Conservation (phyloP, 805 yeast species). For the Candida montana region DNA sequence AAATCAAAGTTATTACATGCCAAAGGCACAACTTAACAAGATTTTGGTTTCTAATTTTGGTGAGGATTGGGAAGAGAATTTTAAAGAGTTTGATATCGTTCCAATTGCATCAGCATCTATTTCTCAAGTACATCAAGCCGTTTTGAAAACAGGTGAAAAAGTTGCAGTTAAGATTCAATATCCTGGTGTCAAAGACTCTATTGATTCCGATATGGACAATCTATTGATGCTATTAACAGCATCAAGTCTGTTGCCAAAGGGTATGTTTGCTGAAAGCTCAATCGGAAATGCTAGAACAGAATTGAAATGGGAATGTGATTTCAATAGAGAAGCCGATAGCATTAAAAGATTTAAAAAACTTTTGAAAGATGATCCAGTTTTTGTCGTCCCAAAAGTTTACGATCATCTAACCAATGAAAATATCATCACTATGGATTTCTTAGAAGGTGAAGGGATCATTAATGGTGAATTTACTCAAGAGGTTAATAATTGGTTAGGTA, state of each 20-base stretch:
- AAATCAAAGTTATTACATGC: slow-evolving; percentile 96
- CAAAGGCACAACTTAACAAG: slow-evolving; percentile 77
- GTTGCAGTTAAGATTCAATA: slow-evolving; percentile 96
- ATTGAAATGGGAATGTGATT: slow-evolving; percentile 97
- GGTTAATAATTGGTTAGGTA: slow-evolving; percentile 74
- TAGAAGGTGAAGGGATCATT: slow-evolving; percentile 79
- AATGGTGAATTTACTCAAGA: slow-evolving; percentile 73
- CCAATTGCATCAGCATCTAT: slow-evolving; percentile 98
- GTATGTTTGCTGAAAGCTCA: slow-evolving; percentile 85
- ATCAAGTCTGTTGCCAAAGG: slow-evolving; percentile 81
- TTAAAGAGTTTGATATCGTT: slow-evolving; percentile 70
- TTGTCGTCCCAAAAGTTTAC: slow-evolving; percentile 76
- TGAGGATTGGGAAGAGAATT: slow-evolving; percentile 66
- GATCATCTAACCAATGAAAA: slow-evolving; percentile 74
- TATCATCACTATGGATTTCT: slow-evolving; percentile 83
- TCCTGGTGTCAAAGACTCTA: slow-evolving; percentile 92
- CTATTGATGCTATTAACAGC: slow-evolving; percentile 79
- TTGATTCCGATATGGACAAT: slow-evolving; percentile 90
- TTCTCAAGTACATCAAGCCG: slow-evolving; percentile 92
- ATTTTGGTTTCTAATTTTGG: slow-evolving; percentile 76
- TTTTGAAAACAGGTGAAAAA: slow-evolving; percentile 54
- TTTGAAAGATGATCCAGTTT: slow-evolving; percentile 53
- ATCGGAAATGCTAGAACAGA: slow-evolving; percentile 91
- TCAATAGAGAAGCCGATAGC: slow-evolving; percentile 79
- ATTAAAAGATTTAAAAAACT: slow-evolving; percentile 63